A percentile compares a stretch with the other conserved stretches of the same genome.
phyloP scores from a whole-genome alignment of 2,329 filamentous ascomycete genomes.

The Trichoderma arundinaceum region DNA sequence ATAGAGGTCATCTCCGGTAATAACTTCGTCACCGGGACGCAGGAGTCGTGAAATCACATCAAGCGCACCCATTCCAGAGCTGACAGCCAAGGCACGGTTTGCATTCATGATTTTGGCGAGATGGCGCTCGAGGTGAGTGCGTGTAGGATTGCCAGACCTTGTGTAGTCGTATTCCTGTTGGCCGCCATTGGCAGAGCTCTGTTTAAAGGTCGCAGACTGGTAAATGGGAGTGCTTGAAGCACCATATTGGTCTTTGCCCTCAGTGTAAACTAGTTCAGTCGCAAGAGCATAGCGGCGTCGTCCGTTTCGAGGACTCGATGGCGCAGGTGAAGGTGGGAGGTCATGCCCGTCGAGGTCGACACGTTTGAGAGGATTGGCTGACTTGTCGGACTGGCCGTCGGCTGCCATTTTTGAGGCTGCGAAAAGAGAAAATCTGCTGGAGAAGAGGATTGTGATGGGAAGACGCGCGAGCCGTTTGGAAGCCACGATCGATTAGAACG shows the following conservation, averaged over 20 bases:
- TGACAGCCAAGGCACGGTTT: constrained; percentile 85
- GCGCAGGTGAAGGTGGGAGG: constrained; percentile 88
- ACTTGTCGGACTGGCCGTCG: constrained; percentile 38
- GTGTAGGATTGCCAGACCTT: constrained; percentile 93
- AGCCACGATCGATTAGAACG: neutral
- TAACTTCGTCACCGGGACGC: constrained; percentile 91
- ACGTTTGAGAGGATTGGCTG: constrained; percentile 54
- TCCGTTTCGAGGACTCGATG: constrained; percentile 85
- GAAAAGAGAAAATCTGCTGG: neutral
- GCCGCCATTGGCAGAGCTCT: constrained; percentile 77
- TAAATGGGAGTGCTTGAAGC: constrained; percentile 97
- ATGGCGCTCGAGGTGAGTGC: constrained; percentile 94
- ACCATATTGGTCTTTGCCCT: constrained; percentile 96
- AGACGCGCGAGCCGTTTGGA: neutral
- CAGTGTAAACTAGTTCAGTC: constrained; percentile 95
- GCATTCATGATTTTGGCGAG: constrained; percentile 99
- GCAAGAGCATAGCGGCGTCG: constrained; percentile 86
- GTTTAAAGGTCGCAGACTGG: constrained; percentile 98
- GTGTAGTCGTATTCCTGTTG: constrained; percentile 96
- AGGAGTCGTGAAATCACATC: constrained; percentile 94
- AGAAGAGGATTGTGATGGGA: neutral
- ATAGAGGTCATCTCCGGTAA: constrained; percentile 96
- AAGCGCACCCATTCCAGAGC: constrained; percentile 95
- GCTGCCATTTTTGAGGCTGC: constrained; percentile 38
- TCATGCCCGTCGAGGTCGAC: constrained; percentile 84